A percentile compares a stretch with the other conserved stretches of the same genome.
Conservation (phyloP, 768 basidiomycete species). For the Leucosporidium yakuticum region DNA sequence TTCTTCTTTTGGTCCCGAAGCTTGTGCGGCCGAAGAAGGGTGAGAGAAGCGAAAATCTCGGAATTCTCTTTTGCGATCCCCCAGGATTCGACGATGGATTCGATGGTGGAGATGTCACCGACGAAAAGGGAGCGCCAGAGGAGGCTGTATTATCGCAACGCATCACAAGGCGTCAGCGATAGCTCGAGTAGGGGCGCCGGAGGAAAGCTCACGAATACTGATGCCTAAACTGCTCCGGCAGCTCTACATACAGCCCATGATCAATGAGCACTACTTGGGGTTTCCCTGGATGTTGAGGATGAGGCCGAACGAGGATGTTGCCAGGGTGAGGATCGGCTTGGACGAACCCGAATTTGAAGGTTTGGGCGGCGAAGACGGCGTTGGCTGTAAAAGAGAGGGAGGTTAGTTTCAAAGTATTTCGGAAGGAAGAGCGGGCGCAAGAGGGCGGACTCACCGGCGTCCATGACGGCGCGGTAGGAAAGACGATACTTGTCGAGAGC, state of each 20-base stretch:
- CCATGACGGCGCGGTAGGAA: constrained; percentile 56
- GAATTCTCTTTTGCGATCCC: constrained; percentile 33
- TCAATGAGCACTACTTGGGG: constrained; percentile 61
- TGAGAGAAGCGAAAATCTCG: constrained; percentile 36
- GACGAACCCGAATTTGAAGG: constrained; percentile 84
- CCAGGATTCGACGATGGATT: constrained; percentile 36
- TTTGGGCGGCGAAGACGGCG: constrained; percentile 75
- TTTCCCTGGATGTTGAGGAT: constrained; percentile 44
- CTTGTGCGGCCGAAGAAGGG: constrained; percentile 35
- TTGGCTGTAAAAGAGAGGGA: constrained; percentile 51
- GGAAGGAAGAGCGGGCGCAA: no score
- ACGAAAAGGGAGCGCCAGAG: constrained; percentile 37
- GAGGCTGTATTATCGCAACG: constrained; percentile 43
- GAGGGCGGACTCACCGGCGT: constrained; percentile 44
- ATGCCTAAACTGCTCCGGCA: constrained; percentile 56
- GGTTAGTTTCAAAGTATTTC: no score
- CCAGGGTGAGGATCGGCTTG: constrained; percentile 58
- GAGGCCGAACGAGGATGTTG: constrained; percentile 63
- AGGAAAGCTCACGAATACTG: constrained; percentile 12
- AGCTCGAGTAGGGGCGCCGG: no score
- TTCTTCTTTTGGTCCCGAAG: constrained; percentile 30
- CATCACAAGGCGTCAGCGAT: background rate
- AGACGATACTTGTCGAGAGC: constrained; percentile 43
- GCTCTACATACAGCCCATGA: constrained; percentile 79
- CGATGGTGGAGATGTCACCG: constrained; percentile 32